Base-by-base conservation (phyloP, 2,329 filamentous ascomycete species). In the Madurella fahalii region DNA sequence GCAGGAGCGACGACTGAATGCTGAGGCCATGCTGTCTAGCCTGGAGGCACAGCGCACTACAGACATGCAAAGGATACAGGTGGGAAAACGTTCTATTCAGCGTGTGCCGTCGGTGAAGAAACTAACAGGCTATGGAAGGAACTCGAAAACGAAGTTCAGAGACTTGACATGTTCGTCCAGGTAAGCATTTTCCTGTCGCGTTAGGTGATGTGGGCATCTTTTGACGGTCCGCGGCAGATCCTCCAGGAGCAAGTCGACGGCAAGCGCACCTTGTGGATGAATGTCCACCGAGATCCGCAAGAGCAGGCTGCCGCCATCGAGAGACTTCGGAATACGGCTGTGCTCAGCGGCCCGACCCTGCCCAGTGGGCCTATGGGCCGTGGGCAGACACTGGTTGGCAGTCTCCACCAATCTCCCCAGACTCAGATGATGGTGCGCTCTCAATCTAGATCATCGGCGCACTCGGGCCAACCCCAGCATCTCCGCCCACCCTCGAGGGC, bases 231-330 rank as follows among this genome's bases (percentile, higher is more conserved):
- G 3, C 34, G 9, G 11, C 32, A 59, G 54, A 54, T 53, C 13
- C 59, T 63, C 5, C 56, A 61, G 4, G 58, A 59, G 9, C 59
- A 63, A 4, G 50, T 63, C 13, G 57, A 59, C 4, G 56, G 54
- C 12, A 62, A 62, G 20, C 56, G 61, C 1, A 59, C 51, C 20
- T 20, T 63, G 11, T 63, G 61, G 61, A 54, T 60, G 48, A 47
- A 57, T 5, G 43, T 62, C 30, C 59, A 60, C 41, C 40, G 30
- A 5, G 47, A 58, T 9, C 53, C 60, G 7, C 16, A 60, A 9
- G 55, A 62, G 25, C 45, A 43, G 11, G 46, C 52, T 11, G 48
- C 50, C 30, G 41, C 20, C 9, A 15, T 54, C 2, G 45, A 45
- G 3, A 50, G 11, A 11, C 45, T 50, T 18, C 54, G 57, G 7